Evolutionary conservation across 768 basidiomycete species (phyloP).

Genomic region (Serpula lacrymans): DNA sequence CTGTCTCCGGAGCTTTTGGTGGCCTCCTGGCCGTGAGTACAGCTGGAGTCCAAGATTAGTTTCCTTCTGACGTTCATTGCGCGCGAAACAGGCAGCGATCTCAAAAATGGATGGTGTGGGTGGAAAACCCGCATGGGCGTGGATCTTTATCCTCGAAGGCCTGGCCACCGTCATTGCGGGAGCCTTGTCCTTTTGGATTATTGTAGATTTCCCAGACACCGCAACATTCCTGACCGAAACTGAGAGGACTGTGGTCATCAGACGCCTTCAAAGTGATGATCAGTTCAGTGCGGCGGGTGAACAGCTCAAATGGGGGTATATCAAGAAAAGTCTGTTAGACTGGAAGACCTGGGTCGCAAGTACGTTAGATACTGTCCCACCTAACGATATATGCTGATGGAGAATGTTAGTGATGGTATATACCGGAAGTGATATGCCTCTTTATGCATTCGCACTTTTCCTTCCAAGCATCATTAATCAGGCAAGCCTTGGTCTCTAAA

Average conservation of each 20-base stretch:
- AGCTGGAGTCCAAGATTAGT: background rate
- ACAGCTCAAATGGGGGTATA: slow-evolving; percentile 51
- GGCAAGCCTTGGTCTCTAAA: slow-evolving; percentile 33
- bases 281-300: slow-evolving; percentile 77
- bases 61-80: no score
- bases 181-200: slow-evolving; percentile 64
- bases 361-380: slow-evolving; percentile 5
- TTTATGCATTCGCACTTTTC: slow-evolving; percentile 79
- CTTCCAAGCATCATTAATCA: slow-evolving; percentile 75
- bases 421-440: slow-evolving; percentile 55
- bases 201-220: slow-evolving; percentile 81
- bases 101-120: slow-evolving; percentile 70
- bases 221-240: slow-evolving; percentile 73
- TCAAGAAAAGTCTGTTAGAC: slow-evolving; percentile 57
- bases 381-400: background rate
- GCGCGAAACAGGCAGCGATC: slow-evolving; percentile 52
- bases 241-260: slow-evolving; percentile 64
- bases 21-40: slow-evolving; percentile 62
- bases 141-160: slow-evolving; percentile 79
- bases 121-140: slow-evolving; percentile 62
- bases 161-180: slow-evolving; percentile 67
- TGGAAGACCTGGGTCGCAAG: slow-evolving; percentile 66
- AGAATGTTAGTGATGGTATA: slow-evolving; percentile 50
- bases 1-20: slow-evolving; percentile 79
- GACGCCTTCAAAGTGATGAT: slow-evolving; percentile 61